Percentiles rank a stretch among this genome's conserved stretches.
Evolutionary conservation across 305 asterid species (phyloP).

Genomic region (Solanum hybrid): DNA sequence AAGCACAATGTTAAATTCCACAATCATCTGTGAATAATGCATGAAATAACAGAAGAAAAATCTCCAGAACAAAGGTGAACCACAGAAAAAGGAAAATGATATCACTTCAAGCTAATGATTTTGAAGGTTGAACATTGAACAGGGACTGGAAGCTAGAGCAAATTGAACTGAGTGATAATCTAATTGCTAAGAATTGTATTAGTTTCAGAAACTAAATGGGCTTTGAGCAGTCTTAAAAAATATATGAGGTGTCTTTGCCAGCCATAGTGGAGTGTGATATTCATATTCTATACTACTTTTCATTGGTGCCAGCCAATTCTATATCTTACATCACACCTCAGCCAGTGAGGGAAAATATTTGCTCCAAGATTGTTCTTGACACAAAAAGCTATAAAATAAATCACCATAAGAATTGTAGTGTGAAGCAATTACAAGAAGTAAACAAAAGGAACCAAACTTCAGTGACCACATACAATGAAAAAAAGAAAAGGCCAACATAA

Average conservation of each 20-base stretch:
- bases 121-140: not conserved
- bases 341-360: not conserved
- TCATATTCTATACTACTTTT: not conserved
- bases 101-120: not conserved
- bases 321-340: not conserved
- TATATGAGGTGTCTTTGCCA: not conserved
- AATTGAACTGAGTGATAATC: not conserved
- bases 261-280: not conserved
- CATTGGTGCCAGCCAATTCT: not conserved
- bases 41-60: not conserved
- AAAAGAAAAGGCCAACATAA: not conserved
- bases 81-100: not conserved
- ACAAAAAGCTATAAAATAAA: not conserved
- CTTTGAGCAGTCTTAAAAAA: not conserved
- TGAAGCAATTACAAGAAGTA: not conserved
- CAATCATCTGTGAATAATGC: conserved; percentile 60
- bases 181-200: not conserved
- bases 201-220: not conserved
- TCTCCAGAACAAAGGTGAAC: not conserved
- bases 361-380: not conserved
- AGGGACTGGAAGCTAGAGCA: not conserved
- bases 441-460: not conserved
- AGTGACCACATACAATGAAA: not conserved
- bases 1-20: not conserved
- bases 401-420: not conserved